Percentiles rank a stretch among this genome's conserved stretches.
Evolutionary conservation across 2,329 filamentous ascomycete genomes (phyloP).

Genomic region (Chalara sp.): DNA sequence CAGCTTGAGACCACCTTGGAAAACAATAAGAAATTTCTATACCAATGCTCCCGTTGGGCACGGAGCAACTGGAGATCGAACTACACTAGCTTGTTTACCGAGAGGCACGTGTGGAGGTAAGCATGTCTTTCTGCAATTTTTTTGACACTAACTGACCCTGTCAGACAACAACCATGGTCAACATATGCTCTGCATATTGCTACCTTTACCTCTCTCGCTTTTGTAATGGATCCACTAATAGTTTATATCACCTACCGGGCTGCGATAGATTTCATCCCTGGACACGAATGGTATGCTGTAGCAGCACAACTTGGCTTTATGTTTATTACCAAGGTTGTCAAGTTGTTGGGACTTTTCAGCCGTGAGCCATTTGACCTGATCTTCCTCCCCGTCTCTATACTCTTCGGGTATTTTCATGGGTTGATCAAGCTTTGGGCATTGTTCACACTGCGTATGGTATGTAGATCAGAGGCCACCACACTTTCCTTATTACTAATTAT

Average conservation of each 20-base stretch:
- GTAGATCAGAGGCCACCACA: slow-evolving; percentile 25
- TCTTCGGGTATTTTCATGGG: slow-evolving; percentile 91
- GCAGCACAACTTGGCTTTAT: slow-evolving; percentile 65
- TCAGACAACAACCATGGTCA: slow-evolving; percentile 85
- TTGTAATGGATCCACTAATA: slow-evolving; percentile 69
- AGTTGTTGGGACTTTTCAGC: slow-evolving; percentile 79
- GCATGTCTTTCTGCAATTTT: slow-evolving; percentile 32
- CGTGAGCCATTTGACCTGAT: slow-evolving; percentile 76
- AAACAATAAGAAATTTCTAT: slow-evolving; percentile 80
- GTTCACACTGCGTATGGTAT: slow-evolving; percentile 75
- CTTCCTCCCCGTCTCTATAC: slow-evolving; percentile 75
- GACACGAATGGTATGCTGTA: slow-evolving; percentile 47
- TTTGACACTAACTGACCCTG: not conserved
- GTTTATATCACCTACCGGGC: slow-evolving; percentile 64
- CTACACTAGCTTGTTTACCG: slow-evolving; percentile 78
- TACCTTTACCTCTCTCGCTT: slow-evolving; percentile 83
- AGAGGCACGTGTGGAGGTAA: slow-evolving; percentile 82
- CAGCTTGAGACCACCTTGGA: slow-evolving; percentile 91
- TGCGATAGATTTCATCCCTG: slow-evolving; percentile 51
- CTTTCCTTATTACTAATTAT: slow-evolving; percentile 2
- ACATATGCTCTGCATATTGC: slow-evolving; percentile 89
- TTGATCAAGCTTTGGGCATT: slow-evolving; percentile 87
- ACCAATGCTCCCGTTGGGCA: slow-evolving; percentile 91
- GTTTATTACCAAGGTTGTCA: slow-evolving; percentile 86
- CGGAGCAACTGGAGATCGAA: slow-evolving; percentile 98